Evolutionary conservation across 768 basidiomycete genomes (phyloP).

Genomic region (Erythrobasidium yunnanense): DNA sequence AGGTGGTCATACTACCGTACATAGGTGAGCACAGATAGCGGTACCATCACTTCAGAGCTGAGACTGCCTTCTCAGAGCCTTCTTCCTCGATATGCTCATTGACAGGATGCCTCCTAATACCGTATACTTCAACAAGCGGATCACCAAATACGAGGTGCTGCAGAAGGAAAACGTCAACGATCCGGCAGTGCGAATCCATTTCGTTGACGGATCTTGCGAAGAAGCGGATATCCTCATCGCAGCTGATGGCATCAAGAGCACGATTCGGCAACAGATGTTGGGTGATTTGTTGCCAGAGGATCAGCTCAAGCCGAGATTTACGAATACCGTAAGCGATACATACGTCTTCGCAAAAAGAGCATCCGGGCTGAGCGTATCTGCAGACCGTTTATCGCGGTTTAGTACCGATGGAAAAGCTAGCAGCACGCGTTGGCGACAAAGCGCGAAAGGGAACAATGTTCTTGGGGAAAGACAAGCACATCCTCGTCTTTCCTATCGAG

Average conservation of each 20-base stretch:
- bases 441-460: slow-evolving; percentile 19
- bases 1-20: slow-evolving; percentile 19
- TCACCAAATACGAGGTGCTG: background rate
- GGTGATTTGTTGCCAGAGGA: background rate
- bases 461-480: slow-evolving; percentile 12
- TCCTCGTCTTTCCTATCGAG: slow-evolving; percentile 14
- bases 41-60: background rate
- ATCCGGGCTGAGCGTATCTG: background rate
- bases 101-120: background rate
- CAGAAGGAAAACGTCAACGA: background rate
- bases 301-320: slow-evolving; percentile 5
- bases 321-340: background rate
- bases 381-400: slow-evolving; percentile 11
- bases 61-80: background rate
- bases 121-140: slow-evolving; percentile 7
- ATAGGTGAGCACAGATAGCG: background rate
- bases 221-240: slow-evolving; percentile 13
- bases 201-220: background rate
- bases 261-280: background rate
- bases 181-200: slow-evolving; percentile 5
- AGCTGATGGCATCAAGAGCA: slow-evolving; percentile 20
- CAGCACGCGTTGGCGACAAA: slow-evolving; percentile 11
- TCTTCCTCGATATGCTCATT: slow-evolving; percentile 15
- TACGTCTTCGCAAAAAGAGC: background rate
- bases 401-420: slow-evolving; percentile 15